Base-by-base conservation (phyloP, 2,329 filamentous ascomycete species). In the Fusarium falciforme region DNA sequence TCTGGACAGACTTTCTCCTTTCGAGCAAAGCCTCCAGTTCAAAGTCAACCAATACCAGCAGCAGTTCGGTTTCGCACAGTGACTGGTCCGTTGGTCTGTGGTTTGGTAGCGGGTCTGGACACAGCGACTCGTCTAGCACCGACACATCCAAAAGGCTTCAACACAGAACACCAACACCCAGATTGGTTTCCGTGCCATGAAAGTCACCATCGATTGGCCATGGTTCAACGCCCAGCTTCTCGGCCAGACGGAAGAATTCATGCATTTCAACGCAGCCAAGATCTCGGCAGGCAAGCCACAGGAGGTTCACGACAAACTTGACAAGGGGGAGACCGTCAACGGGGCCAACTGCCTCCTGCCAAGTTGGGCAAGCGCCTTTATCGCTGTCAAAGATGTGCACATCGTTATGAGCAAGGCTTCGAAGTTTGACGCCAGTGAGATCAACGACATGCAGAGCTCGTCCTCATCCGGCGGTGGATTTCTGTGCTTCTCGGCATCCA, bases 181-280 rank as follows among this genome's bases (percentile, higher is more conserved):
- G 12, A 54, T 63, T 33, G 60, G 31, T 6, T 63, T 63, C 25
- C 60, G 60, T 11, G 60, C 60, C 31, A 63, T 42, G 44, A 63
- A 54, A 11, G 44, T 63, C 9, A 36, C 44, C 33, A 63, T 63
- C 20, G 40, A 63, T 22, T 25, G 47, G 7, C 47, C 60, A 6
- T 63, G 47, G 60, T 40, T 63, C 42, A 42, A 63, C 25, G 33
- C 20, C 12, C 16, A 52, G 14, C 33, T 63, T 1, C 60, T 55
- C 22, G 33, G 10, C 42, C 60, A 38, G 9, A 63, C 20, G 20
- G 20, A 40, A 14, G 44, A 54, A 16, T 63, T 55, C 17, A 17
- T 22, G 20, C 44, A 38, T n/a, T 35, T 27, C 16, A 36, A 5
- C 6, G 35, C 20, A 16, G 25, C 20, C 20, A 27, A 36, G 22